phyloP scores from a whole-genome alignment of 495 filamentous ascomycete genomes.

The Thermothielavioides terrestris region DNA sequence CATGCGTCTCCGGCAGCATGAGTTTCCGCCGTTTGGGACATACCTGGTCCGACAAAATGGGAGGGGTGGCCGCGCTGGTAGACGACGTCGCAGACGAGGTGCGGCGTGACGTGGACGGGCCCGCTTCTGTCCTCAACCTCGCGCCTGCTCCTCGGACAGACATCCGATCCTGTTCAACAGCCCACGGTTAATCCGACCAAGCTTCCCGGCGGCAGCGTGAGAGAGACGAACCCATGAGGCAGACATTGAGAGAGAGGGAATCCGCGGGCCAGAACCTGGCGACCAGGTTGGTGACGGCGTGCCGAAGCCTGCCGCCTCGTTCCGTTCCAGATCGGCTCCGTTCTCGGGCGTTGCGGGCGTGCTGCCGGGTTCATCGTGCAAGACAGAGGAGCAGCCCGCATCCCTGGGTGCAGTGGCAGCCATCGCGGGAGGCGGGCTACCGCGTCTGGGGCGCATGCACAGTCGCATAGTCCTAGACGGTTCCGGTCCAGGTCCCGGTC shows the following conservation, averaged over 20 bases:
- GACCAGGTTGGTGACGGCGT: no score
- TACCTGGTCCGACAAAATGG: background rate
- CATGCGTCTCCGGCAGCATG: background rate
- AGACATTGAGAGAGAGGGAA: no score
- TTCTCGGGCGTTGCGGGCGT: background rate
- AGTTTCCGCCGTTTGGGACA: background rate
- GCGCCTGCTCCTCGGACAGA: background rate
- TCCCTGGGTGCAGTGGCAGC: background rate
- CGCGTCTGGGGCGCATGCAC: slow-evolving; percentile 1
- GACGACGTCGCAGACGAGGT: background rate
- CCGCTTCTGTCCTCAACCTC: background rate
- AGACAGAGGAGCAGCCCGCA: background rate
- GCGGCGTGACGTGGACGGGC: background rate
- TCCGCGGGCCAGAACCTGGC: no score
- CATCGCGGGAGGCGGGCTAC: no score
- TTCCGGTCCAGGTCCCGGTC: no score
- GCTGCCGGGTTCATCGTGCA: background rate
- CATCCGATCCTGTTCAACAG: background rate
- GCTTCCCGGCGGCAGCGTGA: no score
- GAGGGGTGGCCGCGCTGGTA: background rate
- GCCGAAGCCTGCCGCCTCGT: no score
- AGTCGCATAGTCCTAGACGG: background rate
- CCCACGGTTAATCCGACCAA: no score
- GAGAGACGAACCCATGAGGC: no score
- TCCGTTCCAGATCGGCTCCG: no score